Percentiles rank a stretch among this genome's conserved stretches.
Conservation (phyloP, 345 rosid genomes). For the Triadica sebifera region DNA sequence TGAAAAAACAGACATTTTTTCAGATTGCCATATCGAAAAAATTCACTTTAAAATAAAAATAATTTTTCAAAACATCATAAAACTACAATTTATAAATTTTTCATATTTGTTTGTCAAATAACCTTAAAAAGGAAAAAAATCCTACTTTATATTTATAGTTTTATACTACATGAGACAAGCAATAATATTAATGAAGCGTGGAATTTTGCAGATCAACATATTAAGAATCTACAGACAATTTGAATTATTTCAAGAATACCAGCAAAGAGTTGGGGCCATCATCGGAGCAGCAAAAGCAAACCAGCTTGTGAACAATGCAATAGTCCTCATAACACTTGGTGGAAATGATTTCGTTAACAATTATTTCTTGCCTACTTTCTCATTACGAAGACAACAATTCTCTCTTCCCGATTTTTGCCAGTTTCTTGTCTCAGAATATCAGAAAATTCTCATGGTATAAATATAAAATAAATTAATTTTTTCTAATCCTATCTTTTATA, state of each 20-base stretch:
- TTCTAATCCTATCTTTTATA: background rate
- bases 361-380: conserved; percentile 19
- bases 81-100: too few species aligned
- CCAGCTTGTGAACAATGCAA: conserved; percentile 13
- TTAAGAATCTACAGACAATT: conserved; percentile 15
- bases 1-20: too few species aligned
- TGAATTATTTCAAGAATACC: conserved; percentile 15
- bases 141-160: too few species aligned
- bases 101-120: too few species aligned
- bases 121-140: too few species aligned
- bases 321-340: conserved; percentile 24
- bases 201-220: conserved; percentile 18
- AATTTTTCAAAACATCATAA: too few species aligned
- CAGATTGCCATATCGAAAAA: too few species aligned
- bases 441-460: conserved; percentile 17
- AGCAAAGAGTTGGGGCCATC: conserved; percentile 6
- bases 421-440: conserved; percentile 19
- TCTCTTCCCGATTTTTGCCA: conserved; percentile 17
- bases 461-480: background rate
- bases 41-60: too few species aligned
- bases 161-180: too few species aligned
- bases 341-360: conserved; percentile 31
- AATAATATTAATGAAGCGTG: too few species aligned
- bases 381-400: conserved; percentile 17
- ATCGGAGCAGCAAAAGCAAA: conserved; percentile 6